Base-by-base conservation (phyloP, 371 early-diverging fungal species). In the Mortierella sp. region DNA sequence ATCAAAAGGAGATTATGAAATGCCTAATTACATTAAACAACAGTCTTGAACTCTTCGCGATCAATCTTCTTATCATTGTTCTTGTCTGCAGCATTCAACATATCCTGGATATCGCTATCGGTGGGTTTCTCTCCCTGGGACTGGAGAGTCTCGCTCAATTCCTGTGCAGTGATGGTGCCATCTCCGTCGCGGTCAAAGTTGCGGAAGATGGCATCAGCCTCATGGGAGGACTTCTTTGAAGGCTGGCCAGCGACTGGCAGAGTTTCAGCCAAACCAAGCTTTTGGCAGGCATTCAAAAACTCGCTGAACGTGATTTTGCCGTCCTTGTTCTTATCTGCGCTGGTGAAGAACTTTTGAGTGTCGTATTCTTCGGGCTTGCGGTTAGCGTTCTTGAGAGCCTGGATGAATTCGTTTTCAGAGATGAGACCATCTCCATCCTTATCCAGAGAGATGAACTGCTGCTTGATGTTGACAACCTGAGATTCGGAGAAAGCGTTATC, bases 171-270 rank as follows among this genome's bases (percentile, higher is more conserved):
- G 77, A 94, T 93, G 83, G 84, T 85, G 47, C 94, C 94, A 69
- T 92, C 91, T 53, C 89, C 89, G 78, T 93, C 89, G 49, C 86
- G 89, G 86, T 94, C 94, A 85, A 94, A 93, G 29, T 60, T 61
- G 23, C 51, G 61, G 64, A 76, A 70, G 69, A 75, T 75, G 28
- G 57, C 64, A 32, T 66, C 66, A 29, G 63, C 49, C 45, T 70
- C 59, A 45, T 57, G 32, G 10, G 65, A 5, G 12, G 57, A 54
- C 59, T 66, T 66, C 61, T 66, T 31, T 2, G 56, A 1, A 32
- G 64, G 61, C 28, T 55, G 40, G 26, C 74, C 74, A 1, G 45
- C 29, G 45, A 42, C 35, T 0, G 66, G 42, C n/a, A 19, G 1
- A 45, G 8, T 12, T 28, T 35, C 26, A 0, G 32, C 56, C 26